These are phyloP conservation scores for Lasiodiplodia hormozganensis DNA, from an alignment of 2,329 filamentous ascomycete genomes.

Conservation along the genomic window DNA sequence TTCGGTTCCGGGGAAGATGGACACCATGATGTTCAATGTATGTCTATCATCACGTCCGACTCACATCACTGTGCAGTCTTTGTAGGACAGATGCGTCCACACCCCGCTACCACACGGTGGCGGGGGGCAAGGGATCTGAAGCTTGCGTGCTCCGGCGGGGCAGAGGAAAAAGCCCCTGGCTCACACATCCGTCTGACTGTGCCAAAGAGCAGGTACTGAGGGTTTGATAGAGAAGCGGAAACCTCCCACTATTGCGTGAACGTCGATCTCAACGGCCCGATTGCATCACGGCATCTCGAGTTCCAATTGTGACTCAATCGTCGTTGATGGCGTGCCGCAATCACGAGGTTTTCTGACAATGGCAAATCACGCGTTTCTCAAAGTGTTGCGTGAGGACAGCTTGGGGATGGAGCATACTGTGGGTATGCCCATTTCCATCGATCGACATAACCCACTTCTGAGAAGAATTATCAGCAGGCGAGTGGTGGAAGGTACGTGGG, in stretches of 20 bases:
- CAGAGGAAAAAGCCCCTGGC: background rate
- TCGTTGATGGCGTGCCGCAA: background rate
- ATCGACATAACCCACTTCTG: background rate
- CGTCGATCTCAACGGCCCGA: slow-evolving; percentile 2
- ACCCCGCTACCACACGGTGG: background rate
- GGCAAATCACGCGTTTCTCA: background rate
- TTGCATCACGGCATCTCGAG: background rate
- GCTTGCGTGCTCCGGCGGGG: background rate
- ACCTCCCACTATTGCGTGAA: background rate
- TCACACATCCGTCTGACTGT: slow-evolving; percentile 7
- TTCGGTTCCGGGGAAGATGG: background rate
- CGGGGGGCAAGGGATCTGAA: background rate
- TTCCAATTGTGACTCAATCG: background rate
- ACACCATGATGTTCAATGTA: background rate
- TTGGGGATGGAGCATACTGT: background rate
- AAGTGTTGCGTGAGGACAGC: background rate
- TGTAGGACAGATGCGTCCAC: background rate
- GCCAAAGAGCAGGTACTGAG: background rate
- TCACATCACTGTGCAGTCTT: slow-evolving; percentile 4
- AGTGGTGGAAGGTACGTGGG: background rate
- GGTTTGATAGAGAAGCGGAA: background rate
- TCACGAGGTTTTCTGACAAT: background rate
- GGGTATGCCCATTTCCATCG: background rate
- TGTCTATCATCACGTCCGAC: background rate
- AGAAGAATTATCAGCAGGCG: background rate